Base-by-base conservation (phyloP, 1,284 basidiomycete genomes). In the Fistulinella cinereoalba region DNA sequence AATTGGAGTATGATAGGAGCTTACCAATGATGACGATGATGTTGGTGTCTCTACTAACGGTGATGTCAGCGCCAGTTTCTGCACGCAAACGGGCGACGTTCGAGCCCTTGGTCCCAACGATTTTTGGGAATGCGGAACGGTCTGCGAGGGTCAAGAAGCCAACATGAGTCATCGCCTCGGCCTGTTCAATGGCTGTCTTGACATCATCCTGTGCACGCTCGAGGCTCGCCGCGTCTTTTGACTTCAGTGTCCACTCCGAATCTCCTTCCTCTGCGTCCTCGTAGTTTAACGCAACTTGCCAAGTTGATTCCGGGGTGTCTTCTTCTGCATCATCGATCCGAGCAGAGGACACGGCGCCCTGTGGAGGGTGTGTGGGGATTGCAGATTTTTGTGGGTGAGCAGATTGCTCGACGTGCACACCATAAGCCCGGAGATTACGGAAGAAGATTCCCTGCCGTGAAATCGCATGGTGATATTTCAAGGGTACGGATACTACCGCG, bases 11-110 rank as follows among this genome's bases (percentile, higher is more conserved):
- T 23, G 41, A 37, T 23, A 13, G 10, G 18, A 36, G 73, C 85
- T 60, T 56, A 92, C 91, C 88, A 41, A 86, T 80, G 60, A 94
- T 87, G 51, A 88, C 81, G 60, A 94, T 92, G 21, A 84, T 84
- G 61, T 77, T 89, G 62, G 88, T 88, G 54, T 93, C 90, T 56
- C 88, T 81, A 65, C 88, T 81, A 52, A 95, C 89, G 37, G 82
- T 89, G 55, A 96, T 92, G 64, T 94, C 91, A 45, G 92, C 87
- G 33, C 90, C 89, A 44, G 88, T 94, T 69, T 93, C 90, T 46
- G 77, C 78, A 50, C 92, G 83, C 40, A 96, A 77, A 46, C 91
- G 83, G 42, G 83, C 75, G 48, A 95, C 89, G 57, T 91, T 95
- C n/a, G 90, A 71, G 41, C 88, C 90, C 69, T 92, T 93, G 19